These are phyloP conservation scores for Camptophora hylomeconis DNA, from an alignment of 2,329 filamentous ascomycete genomes.

Conservation along the genomic window DNA sequence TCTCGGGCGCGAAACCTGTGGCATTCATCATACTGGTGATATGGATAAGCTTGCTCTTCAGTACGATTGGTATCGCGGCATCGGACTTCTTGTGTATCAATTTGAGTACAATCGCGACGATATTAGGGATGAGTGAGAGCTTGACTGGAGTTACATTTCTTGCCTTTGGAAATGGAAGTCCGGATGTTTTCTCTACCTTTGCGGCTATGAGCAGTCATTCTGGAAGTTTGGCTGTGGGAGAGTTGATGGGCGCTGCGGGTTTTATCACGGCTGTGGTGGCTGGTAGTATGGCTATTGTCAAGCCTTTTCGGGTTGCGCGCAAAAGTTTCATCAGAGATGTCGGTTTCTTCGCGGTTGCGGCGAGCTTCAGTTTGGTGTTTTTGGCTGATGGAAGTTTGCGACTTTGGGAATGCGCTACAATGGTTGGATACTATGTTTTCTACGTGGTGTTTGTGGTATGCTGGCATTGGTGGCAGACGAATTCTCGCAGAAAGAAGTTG, in stretches of 20 bases:
- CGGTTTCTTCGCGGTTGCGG: constrained; percentile 77
- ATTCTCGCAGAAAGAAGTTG: constrained; percentile 47
- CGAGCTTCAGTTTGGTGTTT: constrained; percentile 76
- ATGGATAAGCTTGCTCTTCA: constrained; percentile 86
- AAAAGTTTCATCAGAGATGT: constrained; percentile 88
- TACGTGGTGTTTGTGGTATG: constrained; percentile 79
- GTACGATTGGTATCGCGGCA: constrained; percentile 91
- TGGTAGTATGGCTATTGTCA: constrained; percentile 92
- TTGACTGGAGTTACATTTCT: constrained; percentile 92
- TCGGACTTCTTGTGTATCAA: constrained; percentile 99
- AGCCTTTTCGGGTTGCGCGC: constrained; percentile 81
- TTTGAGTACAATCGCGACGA: constrained; percentile 76
- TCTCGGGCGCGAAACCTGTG: constrained; percentile 54
- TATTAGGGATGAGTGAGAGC: constrained; percentile 89
- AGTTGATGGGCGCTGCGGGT: constrained; percentile 83
- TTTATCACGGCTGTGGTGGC: constrained; percentile 96
- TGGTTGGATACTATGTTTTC: constrained; percentile 84
- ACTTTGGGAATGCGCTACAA: constrained; percentile 76
- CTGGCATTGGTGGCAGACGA: constrained; percentile 78
- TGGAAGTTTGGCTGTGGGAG: constrained; percentile 89
- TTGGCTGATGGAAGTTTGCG: constrained; percentile 71
- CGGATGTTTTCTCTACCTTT: constrained; percentile 97
- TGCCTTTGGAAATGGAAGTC: constrained; percentile 93
- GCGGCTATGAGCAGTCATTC: constrained; percentile 95
- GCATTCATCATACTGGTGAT: constrained; percentile 66